These are phyloP conservation scores for Ustilago hordei DNA, from an alignment of 1,284 basidiomycete species.

Conservation along the genomic window DNA sequence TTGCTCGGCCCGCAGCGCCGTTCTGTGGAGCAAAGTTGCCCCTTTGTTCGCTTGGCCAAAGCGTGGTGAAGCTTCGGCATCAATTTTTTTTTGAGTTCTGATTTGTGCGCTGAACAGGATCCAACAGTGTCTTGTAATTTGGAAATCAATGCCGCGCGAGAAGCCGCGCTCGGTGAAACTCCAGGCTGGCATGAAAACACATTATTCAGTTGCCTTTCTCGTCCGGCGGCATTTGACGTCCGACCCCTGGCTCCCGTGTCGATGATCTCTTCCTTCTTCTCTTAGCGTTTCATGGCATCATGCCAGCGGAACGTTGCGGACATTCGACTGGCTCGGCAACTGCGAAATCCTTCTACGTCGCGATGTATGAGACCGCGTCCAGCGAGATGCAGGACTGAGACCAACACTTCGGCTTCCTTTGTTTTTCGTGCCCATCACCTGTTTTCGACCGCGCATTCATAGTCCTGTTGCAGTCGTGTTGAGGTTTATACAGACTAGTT, in stretches of 20 bases:
- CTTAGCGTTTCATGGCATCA: not conserved
- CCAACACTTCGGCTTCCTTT: not conserved
- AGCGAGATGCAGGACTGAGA: not conserved
- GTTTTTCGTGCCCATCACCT: not conserved
- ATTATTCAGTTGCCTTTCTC: not conserved
- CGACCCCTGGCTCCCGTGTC: not conserved
- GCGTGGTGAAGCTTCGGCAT: not conserved
- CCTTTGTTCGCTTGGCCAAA: conserved; percentile 1
- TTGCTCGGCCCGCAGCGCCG: not conserved
- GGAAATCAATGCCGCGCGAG: not conserved
- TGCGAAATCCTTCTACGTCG: not conserved
- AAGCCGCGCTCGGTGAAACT: not conserved
- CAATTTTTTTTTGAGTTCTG: not conserved
- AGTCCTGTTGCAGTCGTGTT: no score
- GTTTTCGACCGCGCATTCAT: not conserved
- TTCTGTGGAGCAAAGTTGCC: not conserved
- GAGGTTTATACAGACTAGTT: no score
- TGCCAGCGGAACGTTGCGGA: not conserved
- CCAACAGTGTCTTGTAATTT: not conserved
- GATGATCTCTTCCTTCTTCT: no score
- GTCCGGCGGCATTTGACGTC: conserved; percentile 2
- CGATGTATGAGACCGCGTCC: not conserved
- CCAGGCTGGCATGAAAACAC: not conserved
- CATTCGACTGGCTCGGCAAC: not conserved
- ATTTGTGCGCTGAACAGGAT: not conserved